Evolutionary conservation across 305 asterid genomes (phyloP), one percentile per base, ranked within the genome.

Genomic region (Coffea humblotiana): DNA sequence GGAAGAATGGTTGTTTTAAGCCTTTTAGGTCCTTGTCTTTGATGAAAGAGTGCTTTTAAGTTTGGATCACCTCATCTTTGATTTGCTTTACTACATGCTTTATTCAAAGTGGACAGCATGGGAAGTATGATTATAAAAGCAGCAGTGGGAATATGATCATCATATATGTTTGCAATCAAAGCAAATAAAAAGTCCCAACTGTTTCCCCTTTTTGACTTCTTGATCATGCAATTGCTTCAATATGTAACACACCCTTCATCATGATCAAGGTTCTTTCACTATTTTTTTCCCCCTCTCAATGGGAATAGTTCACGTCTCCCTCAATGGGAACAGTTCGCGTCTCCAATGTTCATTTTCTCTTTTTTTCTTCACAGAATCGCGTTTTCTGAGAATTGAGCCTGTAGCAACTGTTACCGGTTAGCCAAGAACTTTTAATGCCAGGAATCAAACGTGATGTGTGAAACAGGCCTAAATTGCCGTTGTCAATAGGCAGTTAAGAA

Each of bases 71-170:
- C 52, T 61, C 29, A 21, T 45, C 77, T 83, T 77, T 75, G 75
- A 54, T 4, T 37, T 43, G 14, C 83, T 74, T 85, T 78, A 74
- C 71, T 64, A 71, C 78, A 75, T 79, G 79, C 83, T 32, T 81
- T 83, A 67, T 67, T 58, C 60, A 51, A 80, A 86, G 89, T 82
- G 81, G 86, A 74, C 82, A 85, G 91, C 92, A 84, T 90, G 96
- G 88, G 85, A 78, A 72, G 83, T 85, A 88, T 88, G 85, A 90
- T 89, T 82, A 70, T 63, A 80, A 82, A 78, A 77, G 82, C 5
- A 37, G 43, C 43, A 75, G 77, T 79, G 76, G 86, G 66, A 84
- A 82, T 79, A 88, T 79, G 84, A 77, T 85, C 87, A 88, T 88
- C 86, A 87, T 88, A 51, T 75, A 64, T 84, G 84, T 84, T 80